A percentile compares a stretch with the other conserved stretches of the same genome.
Evolutionary conservation across 176 grass and related monocot genomes (phyloP).

Genomic region (Paspalum notatum): DNA sequence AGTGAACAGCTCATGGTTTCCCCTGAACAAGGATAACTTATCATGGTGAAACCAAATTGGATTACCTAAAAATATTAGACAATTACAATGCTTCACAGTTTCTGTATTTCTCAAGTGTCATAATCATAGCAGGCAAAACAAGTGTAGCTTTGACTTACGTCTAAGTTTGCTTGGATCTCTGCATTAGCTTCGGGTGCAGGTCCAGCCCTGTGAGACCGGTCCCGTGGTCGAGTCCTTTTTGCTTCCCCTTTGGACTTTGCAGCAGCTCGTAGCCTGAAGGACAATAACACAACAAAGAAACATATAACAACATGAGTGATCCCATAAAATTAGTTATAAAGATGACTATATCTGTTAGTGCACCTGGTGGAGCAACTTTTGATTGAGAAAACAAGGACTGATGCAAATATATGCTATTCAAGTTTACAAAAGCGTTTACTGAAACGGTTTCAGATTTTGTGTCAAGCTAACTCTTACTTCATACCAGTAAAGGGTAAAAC

Average conservation of each 20-base stretch:
- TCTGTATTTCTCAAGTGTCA: not conserved
- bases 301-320: not conserved
- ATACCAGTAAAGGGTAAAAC: not conserved
- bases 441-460: not conserved
- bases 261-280: constrained; percentile 47
- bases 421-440: not conserved
- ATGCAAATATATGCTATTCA: constrained; percentile 4
- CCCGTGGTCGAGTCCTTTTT: constrained; percentile 41
- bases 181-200: constrained; percentile 55
- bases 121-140: constrained; percentile 9
- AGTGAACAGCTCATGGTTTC: not conserved
- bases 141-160: constrained; percentile 42
- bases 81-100: constrained; percentile 8
- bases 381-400: not conserved
- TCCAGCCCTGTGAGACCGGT: constrained; percentile 47
- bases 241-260: constrained; percentile 49
- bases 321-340: constrained; percentile 29
- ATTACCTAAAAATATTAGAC: not conserved
- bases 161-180: constrained; percentile 57
- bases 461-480: not conserved
- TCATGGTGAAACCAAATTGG: constrained; percentile 1
- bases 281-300: constrained; percentile 5
- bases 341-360: not conserved
- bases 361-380: not conserved
- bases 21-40: not conserved